These are phyloP conservation scores for Claviceps sp. DNA, from an alignment of 2,329 filamentous ascomycete species.

Conservation along the genomic window DNA sequence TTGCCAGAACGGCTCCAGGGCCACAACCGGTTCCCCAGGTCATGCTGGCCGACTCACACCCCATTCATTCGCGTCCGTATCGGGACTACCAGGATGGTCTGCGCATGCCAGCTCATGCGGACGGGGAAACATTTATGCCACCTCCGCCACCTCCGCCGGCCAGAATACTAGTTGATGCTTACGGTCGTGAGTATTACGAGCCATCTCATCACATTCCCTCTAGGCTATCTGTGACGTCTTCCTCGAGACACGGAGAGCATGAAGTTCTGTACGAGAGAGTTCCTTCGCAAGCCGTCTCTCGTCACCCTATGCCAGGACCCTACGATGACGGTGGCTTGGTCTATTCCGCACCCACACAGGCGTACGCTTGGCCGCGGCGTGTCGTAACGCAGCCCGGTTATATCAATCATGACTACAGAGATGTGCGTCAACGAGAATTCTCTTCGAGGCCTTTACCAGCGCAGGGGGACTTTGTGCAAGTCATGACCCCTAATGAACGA, in stretches of 20 bases:
- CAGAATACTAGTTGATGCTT: conserved; percentile 68
- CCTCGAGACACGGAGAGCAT: conserved; percentile 30
- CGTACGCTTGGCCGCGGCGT: conserved; percentile 35
- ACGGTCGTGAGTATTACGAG: conserved; percentile 65
- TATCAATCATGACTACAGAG: conserved; percentile 34
- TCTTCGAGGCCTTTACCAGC: conserved; percentile 33
- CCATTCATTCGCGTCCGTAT: conserved; percentile 29
- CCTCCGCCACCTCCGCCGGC: conserved; percentile 40
- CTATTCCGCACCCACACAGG: conserved; percentile 38
- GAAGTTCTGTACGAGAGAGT: conserved; percentile 55
- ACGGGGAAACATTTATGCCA: conserved; percentile 36
- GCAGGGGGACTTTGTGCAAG: conserved; percentile 32
- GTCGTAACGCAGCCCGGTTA: conserved; percentile 52
- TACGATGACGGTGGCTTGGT: conserved; percentile 36
- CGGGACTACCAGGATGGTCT: conserved; percentile 27
- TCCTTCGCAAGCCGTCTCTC: conserved; percentile 36
- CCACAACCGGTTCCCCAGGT: conserved; percentile 29
- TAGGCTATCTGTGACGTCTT: conserved; percentile 41
- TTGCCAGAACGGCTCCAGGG: conserved; percentile 23
- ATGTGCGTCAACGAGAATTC: conserved; percentile 45
- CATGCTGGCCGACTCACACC: conserved; percentile 26
- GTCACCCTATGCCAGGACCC: conserved; percentile 31
- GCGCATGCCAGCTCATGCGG: conserved; percentile 35
- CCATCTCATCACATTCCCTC: conserved; percentile 29
- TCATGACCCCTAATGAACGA: conserved; percentile 28